These are phyloP conservation scores for Syncephalastrum racemosum DNA, from an alignment of 371 early-diverging fungal species.

Conservation along the genomic window DNA sequence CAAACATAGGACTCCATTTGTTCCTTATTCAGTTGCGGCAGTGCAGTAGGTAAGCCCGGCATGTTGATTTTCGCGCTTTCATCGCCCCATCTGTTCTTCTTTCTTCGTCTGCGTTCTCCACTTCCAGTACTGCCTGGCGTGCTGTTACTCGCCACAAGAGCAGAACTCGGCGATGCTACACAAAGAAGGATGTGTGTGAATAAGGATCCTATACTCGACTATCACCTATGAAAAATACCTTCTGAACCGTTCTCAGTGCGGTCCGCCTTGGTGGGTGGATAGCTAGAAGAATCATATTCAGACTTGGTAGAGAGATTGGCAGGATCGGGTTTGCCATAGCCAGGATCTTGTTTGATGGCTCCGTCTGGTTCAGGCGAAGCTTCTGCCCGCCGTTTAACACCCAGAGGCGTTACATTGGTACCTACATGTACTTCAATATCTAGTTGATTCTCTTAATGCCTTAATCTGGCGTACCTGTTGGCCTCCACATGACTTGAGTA, in stretches of 20 bases:
- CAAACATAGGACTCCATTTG: conserved; percentile 83
- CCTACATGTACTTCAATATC: conserved; percentile 18
- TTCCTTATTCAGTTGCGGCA: conserved; percentile 73
- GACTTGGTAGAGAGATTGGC: background rate
- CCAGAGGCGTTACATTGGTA: conserved; percentile 48
- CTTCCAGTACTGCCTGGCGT: conserved; percentile 2
- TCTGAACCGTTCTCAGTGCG: background rate
- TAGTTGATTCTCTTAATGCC: background rate
- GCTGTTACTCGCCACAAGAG: conserved; percentile 17
- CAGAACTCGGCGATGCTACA: conserved; percentile 4
- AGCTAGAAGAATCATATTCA: background rate
- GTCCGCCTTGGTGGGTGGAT: background rate
- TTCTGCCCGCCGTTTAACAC: conserved; percentile 36
- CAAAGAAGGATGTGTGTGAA: too few species aligned
- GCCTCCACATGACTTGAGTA: conserved; percentile 22
- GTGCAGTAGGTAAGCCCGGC: conserved; percentile 83
- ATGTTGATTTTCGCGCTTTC: conserved; percentile 67
- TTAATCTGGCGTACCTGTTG: conserved; percentile 21
- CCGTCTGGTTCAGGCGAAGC: conserved; percentile 14
- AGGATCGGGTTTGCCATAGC: background rate
- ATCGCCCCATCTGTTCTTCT: conserved; percentile 88
- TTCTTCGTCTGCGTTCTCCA: conserved; percentile 47
- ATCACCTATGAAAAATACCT: conserved; percentile 2
- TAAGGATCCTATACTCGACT: too few species aligned
- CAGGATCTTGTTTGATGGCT: conserved; percentile 5